Base-by-base conservation (phyloP, 495 filamentous ascomycete genomes). In the Penicillium samsonianum region DNA sequence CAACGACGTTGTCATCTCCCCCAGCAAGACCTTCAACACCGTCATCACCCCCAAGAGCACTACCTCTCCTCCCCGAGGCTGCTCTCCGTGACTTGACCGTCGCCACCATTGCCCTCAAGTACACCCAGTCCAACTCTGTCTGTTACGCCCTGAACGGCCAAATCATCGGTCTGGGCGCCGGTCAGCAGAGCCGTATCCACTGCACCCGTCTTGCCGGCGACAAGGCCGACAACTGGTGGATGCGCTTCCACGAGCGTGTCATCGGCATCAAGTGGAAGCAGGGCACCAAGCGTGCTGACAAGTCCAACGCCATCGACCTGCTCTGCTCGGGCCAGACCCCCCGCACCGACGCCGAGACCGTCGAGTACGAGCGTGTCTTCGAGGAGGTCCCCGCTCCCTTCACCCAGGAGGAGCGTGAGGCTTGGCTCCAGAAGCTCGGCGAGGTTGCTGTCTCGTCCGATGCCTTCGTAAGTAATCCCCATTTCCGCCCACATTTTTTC, bases 191-290 rank as follows among this genome's bases (percentile, higher is more conserved):
- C 58, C 87, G 94, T 62, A 98, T 98, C 64, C 95, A 98, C 82
- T 98, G 95, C 82, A 98, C 94, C 25, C 87, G 94, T 59, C 83
- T 98, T 41, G 94, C 94, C n/a, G 94, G 95, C 60, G 94, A 96
- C 78, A 98, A 98, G 80, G 90, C 92, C 47, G 94, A 98, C 74
- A 96, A 93, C 80, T 98, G 94, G 94, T 98, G 94, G 94, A 87
- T 98, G 78, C 87, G 94, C 64, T 97, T 96, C 83, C 89, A 96
- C 78, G 87, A 90, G 50, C 88, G 90, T 35, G 86, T 92, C 7
- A 80, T 96, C 31, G 80, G 81, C 67, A 85, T 98, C 73, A 91
- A 93, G 78, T 98, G 90, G 89, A 97, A 96, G 84, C 91, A 93
- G 73, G 93, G 94, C 52, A 89, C 88, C 65, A 98, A 97, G 84